Base-by-base conservation (phyloP, 768 basidiomycete species). In the Boletus rubroflammeus region DNA sequence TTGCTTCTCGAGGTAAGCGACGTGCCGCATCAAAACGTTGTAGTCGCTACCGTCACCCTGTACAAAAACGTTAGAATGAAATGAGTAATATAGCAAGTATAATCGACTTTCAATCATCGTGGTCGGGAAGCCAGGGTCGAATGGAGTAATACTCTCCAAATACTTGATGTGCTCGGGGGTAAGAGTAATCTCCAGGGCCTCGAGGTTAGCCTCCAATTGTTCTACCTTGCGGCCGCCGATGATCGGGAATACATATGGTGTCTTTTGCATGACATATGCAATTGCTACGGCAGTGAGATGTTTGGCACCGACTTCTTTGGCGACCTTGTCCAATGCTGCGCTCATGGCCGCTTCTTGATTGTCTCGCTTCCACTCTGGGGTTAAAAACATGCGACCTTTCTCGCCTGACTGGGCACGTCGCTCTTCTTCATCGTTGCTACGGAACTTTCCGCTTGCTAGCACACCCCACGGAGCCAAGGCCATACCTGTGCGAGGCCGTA, bases 201-300 rank as follows among this genome's bases (percentile, higher is more conserved):
- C 69, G 26, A 80, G 55, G 53, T 78, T 80, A 29, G 69, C 72
- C 26, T 63, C 43, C 23, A 80, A 55, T 17, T 78, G 74, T 62
- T 78, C 73, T 35, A 76, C 62, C 54, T 78, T 80, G 61, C 76
- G 70, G 5, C 75, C 73, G 7, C 75, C 76, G 26, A 77, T 60
- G 45, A 77, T 66, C 0, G 75, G 75, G 58, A 79, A 78, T 8
- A 77, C 75, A 40, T 73, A 76, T 0, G 73, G 72, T n/a, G 76
- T 64, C 61, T 78, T 80, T 42, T 75, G 75, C 67, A 79, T 69
- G 38, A 79, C 61, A 42, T 76, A 77, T 15, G 75, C 73, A 53
- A 79, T 73, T 10, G 77, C 78, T 10, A 78, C 76, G 7, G 60
- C 50, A 2, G 60, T 64, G 65, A 76, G 60, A 38, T 62, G 64